Evolutionary conservation across 1,284 basidiomycete species (phyloP).

Genomic region (Cutaneotrichosporon mucoides): DNA sequence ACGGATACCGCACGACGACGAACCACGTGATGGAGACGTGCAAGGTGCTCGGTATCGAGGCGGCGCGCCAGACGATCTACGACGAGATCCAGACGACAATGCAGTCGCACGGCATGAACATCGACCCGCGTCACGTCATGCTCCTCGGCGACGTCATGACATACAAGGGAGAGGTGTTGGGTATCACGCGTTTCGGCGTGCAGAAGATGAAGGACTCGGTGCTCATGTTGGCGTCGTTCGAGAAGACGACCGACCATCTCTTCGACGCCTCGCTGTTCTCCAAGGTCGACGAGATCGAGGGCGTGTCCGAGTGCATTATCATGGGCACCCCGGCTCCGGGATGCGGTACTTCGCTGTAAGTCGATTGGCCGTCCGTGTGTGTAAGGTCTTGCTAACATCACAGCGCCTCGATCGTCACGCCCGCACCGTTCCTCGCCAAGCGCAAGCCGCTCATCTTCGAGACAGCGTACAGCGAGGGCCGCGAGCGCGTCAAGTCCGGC

Average conservation of each 20-base stretch:
- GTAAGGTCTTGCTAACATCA: background rate
- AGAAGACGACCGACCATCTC: conserved; percentile 98
- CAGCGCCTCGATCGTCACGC: conserved; percentile 57
- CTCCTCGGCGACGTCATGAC: conserved; percentile 97
- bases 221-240: conserved; percentile 97
- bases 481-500: conserved; percentile 13
- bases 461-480: conserved; percentile 47
- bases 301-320: conserved; percentile 98
- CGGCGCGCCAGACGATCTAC: conserved; percentile 89
- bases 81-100: conserved; percentile 98
- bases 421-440: conserved; percentile 56
- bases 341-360: conserved; percentile 79
- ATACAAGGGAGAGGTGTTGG: conserved; percentile 98
- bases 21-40: conserved; percentile 98
- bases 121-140: conserved; percentile 99
- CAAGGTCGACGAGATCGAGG: conserved; percentile 90
- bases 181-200: conserved; percentile 99
- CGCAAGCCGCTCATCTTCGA: conserved; percentile 60
- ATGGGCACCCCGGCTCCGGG: conserved; percentile 98
- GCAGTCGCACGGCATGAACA: conserved; percentile 96
- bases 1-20: conserved; percentile 86
- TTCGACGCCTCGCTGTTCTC: conserved; percentile 97
- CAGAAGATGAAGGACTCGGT: conserved; percentile 99
- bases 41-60: conserved; percentile 93
- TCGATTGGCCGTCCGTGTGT: background rate